Evolutionary conservation across 371 early-diverging fungal species (phyloP), one percentile per base, ranked within the genome.

Genomic region (Entomophthora muscae): DNA sequence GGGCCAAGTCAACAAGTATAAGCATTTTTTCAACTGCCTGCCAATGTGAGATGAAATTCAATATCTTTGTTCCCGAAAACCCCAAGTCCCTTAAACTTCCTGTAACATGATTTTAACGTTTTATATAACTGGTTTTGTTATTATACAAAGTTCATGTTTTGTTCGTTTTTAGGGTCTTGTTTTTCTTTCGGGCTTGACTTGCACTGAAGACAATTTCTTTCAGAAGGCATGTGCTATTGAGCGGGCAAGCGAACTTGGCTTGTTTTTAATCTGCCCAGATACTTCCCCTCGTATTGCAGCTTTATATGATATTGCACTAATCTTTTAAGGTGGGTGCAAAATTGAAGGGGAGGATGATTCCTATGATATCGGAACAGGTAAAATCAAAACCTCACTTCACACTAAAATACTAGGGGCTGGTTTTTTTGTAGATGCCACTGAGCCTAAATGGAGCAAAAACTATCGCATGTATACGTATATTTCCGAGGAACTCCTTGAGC

Each of bases 401-500:
- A 17, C 26, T 33, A 28, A 17, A 2, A n/a, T 12, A 33, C 23
- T 64, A 21, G 78, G 83, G 22, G 91, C 91, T 26, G 83, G 89
- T 3, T 90, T 88, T 68, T 90, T 89, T 65, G 74, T 90, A 1
- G 84, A 86, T 71, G 81, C 85, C 1, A 82, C 83, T 0, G 75
- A 79, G 63, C 76, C 72, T 1, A 81, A 82, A 58, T 90, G 85
- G 86, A 57, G 64, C 28, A 73, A 73, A 28, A 70, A 79, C 70
- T 90, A 89, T 71, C 74, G 78, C 57, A 90, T 90, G 91, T 85
- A 85, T 68, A 78, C 84, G 10, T 90, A 90, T 70, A 72, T 89
- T 63, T 80, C 78, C 17, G 64, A 73, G 27, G 91, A 91, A 69
- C 73, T 91, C 30, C 78, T 76, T 56, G 65, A 65, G 32, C 57